Base-by-base conservation (phyloP, 495 filamentous ascomycete genomes). In the Penicillium goetzii region DNA sequence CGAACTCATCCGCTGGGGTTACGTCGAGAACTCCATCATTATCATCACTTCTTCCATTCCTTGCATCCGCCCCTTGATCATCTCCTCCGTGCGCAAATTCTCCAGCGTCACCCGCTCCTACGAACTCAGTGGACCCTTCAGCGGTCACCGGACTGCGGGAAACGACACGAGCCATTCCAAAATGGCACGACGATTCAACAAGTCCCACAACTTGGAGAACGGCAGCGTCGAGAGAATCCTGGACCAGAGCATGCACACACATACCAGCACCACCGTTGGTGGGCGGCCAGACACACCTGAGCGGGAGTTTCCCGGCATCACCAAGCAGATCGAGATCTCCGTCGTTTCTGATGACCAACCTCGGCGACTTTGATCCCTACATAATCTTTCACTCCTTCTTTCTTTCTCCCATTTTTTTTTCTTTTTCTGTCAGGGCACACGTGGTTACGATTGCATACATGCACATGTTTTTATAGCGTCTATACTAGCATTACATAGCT, bases 31-130 rank as follows among this genome's bases (percentile, higher is more conserved):
- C 49, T n/a, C 65, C 11, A 70, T 78, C 17, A 76, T 75, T 32
- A 76, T 76, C 54, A 74, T 73, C 64, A 76, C 74, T 8, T 76
- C 74, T 8, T 75, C 72, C 0, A 67, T 78, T 36, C 75, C 75
- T 15, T 75, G 72, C 40, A 75, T 78, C 47, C 70, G 75, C 0
- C 74, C 75, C 2, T 64, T 78, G 43, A 30, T 75, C 41, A 76
- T 78, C 10, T 75, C 72, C 23, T 79, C 75, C 12, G 75, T 78
- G n/a, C 68, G 70, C 34, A 79, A 79, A 53, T 56, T 79, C 54
- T 77, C 75, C 59, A 76, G 72, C 47, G 65, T 58, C 41, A 68
- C 75, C 11, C 64, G 66, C 9, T 74, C 75, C 4, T 77, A 77
- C 57, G 75, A 79, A 47, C 69, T 77, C 28, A 72, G 66, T 36